Conservation (phyloP, 768 basidiomycete genomes). For the Lactifluus rugatus region DNA sequence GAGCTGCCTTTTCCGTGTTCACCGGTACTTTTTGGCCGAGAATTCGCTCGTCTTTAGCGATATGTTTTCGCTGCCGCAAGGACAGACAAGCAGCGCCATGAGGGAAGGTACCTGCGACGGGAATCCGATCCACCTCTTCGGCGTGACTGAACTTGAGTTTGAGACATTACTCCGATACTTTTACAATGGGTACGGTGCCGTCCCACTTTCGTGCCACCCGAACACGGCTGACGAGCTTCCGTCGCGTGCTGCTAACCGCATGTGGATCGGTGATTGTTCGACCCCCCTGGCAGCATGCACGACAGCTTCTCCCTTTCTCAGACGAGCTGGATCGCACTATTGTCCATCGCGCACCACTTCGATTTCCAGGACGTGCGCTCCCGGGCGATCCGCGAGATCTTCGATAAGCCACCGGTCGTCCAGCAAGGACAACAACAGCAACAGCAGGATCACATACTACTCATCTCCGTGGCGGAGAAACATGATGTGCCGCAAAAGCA, state of each 20-base stretch:
- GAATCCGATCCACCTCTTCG: conserved; percentile 9
- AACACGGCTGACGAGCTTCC: neutral
- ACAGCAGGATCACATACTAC: neutral
- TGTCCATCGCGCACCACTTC: conserved; percentile 10
- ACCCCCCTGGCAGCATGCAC: neutral
- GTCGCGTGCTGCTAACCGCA: neutral
- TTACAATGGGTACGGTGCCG: neutral
- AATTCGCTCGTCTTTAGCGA: conserved; percentile 8
- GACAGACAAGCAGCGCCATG: neutral
- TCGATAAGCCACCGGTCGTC: neutral
- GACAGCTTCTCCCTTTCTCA: conserved; percentile 6
- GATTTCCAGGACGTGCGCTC: conserved; percentile 7
- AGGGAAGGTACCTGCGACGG: conserved; percentile 7
- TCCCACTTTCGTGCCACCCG: neutral
- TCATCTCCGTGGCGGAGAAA: conserved; percentile 6
- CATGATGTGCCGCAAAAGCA: neutral
- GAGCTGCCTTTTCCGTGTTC: conserved; percentile 13
- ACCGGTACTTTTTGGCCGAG: conserved; percentile 14
- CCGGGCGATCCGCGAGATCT: conserved; percentile 10
- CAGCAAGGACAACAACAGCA: too few species aligned
- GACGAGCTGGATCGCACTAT: conserved; percentile 6
- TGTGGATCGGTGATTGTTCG: neutral
- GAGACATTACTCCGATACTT: conserved; percentile 11
- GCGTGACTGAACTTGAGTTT: conserved; percentile 12
- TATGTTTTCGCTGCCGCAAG: conserved; percentile 6